Base-by-base conservation (phyloP, 2,329 filamentous ascomycete genomes). In the Cladophialophora immunda region DNA sequence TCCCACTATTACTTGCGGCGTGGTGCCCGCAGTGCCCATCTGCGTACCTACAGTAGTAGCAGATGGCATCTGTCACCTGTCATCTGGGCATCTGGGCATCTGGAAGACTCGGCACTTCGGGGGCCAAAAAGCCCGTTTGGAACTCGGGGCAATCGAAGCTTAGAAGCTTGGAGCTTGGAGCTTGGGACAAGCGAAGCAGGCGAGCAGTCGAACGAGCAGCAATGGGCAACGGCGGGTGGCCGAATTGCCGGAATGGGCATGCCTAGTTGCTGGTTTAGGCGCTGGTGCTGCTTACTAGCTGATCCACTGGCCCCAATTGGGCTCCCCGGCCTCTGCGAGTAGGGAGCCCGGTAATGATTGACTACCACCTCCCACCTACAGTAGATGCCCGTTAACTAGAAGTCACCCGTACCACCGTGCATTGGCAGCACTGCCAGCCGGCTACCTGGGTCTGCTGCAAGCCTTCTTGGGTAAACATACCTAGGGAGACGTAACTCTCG, bases 101-200 rank as follows among this genome's bases (percentile, higher is more conserved):
- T 50, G 45, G 45, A 50, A 50, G 22, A 50, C 45, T 50, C 45
- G 45, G 45, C 45, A 50, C 8, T 2, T 50, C 22, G 45, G 45
- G 22, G 45, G 45, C 22, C 22, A 50, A 25, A 22, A 50, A 50
- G 19, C 7, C 32, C 32, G 32, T 34, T 34, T 34, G 17, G 17
- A 11, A 25, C 4, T 25, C 9, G 45, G 8, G n/a, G 38, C 7
- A n/a, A n/a, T 6, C 13, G 15, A n/a, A n/a, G n/a, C n/a, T 15
- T 19, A 13, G 45, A 13, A 50, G 45, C 45, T 27, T 50, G 45
- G 45, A 50, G 19, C 22, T 25, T 50, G 45, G 45, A 50, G 45
- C 45, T 13, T 50, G 19, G 19, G 19, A 50, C 45, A 50, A 50
- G 45, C 45, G 45, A 50, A 15, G 45, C 22, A 50, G 6, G 45